phyloP scores from a whole-genome alignment of 2,329 filamentous ascomycete genomes.

The Exophiala spinifera region DNA sequence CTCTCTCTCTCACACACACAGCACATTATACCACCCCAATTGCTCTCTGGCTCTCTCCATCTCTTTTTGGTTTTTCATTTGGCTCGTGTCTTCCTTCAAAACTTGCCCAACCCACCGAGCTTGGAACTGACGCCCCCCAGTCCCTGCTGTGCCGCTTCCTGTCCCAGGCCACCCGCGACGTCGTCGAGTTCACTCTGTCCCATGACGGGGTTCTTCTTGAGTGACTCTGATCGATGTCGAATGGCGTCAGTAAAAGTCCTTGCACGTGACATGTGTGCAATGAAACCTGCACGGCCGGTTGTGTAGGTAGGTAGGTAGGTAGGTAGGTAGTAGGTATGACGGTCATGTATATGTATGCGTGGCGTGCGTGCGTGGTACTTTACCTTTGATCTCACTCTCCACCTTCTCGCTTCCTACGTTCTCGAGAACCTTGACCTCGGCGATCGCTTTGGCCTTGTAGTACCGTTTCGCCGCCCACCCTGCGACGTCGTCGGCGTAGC shows the following conservation, averaged over 20 bases:
- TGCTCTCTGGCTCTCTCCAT: too few species aligned
- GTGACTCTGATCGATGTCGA: too few species aligned
- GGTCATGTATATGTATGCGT: too few species aligned
- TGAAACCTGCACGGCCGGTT: too few species aligned
- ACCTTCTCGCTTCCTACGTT: constrained; percentile 15
- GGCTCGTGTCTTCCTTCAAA: constrained; percentile 2
- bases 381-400: constrained; percentile 16
- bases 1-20: too few species aligned
- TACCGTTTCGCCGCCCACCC: constrained; percentile 20
- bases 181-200: constrained; percentile 18
- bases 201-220: constrained; percentile 24
- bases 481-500: constrained; percentile 18
- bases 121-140: constrained; percentile 16
- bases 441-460: constrained; percentile 21
- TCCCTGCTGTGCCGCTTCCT: constrained; percentile 16
- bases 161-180: constrained; percentile 16
- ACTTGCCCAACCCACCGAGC: constrained; percentile 13
- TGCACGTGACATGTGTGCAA: too few species aligned
- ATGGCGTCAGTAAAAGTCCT: too few species aligned
- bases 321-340: too few species aligned
- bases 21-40: too few species aligned
- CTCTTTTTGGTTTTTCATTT: neutral
- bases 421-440: constrained; percentile 19
- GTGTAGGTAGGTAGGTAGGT: too few species aligned
- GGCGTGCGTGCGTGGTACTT: too few species aligned